Conservation (phyloP, 163 green algal genomes). For the Prototheca wickerhamii region DNA sequence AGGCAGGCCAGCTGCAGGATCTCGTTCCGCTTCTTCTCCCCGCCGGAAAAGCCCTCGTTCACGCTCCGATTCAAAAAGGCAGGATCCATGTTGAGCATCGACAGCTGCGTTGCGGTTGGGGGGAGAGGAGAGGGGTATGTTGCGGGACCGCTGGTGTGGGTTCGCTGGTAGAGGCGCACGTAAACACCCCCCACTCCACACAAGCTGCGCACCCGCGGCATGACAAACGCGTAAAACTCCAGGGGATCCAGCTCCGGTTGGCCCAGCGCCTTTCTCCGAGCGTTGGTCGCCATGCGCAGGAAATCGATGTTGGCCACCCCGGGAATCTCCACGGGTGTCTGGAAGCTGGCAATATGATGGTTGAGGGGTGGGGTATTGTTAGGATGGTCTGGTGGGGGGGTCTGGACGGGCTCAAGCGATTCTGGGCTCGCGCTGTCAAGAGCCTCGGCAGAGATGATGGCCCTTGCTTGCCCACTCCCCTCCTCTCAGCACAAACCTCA, state of each 20-base stretch:
- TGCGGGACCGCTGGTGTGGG: too few relatives aligned
- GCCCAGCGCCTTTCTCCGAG: constrained; percentile 66
- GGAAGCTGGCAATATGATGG: constrained; percentile 65
- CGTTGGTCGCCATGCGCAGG: constrained; percentile 87
- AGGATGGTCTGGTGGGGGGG: neutral
- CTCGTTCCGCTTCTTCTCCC: constrained; percentile 99
- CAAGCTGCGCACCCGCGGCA: constrained; percentile 66
- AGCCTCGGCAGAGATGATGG: neutral
- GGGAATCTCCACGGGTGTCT: constrained; percentile 91
- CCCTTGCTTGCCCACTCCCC: too few relatives aligned
- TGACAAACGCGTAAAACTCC: constrained; percentile 95
- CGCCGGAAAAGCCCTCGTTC: constrained; percentile 98
- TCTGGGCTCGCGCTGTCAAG: too few relatives aligned
- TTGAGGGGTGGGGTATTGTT: constrained; percentile 7
- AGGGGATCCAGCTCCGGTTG: constrained; percentile 90
- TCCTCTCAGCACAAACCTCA: constrained; percentile 32
- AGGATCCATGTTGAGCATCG: constrained; percentile 94
- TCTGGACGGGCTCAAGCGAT: too few relatives aligned
- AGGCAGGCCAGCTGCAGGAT: constrained; percentile 87
- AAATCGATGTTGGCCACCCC: constrained; percentile 98
- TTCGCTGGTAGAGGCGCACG: neutral
- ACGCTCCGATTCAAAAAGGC: constrained; percentile 96
- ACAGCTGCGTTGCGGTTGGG: constrained; percentile 49
- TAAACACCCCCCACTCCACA: neutral
- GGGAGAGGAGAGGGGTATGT: neutral